phyloP scores from a whole-genome alignment of 352 stramenopile genomes.

The Thalassiosira hispida region DNA sequence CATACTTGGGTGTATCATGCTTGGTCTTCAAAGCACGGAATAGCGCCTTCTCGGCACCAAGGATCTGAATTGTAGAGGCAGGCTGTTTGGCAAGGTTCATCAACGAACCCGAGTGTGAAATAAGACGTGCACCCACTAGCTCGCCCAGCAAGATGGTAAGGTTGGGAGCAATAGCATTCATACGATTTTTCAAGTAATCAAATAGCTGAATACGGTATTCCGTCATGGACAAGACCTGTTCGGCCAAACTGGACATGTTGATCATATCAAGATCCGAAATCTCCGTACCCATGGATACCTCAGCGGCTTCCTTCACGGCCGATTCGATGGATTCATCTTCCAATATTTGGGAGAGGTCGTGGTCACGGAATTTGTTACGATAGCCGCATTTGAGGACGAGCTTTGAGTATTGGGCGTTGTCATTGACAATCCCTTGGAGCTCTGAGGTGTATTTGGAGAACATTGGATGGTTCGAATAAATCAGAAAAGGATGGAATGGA shows the following conservation, averaged over 20 bases:
- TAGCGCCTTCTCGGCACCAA: conserved; percentile 99
- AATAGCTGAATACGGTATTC: conserved; percentile 96
- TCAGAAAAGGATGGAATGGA: no score
- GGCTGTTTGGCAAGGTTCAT: conserved; percentile 99
- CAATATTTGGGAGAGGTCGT: conserved; percentile 91
- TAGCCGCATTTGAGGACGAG: conserved; percentile 89
- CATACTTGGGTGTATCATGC: conserved; percentile 99
- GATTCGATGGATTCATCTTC: conserved; percentile 90
- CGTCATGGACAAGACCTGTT: conserved; percentile 89
- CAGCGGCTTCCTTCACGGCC: conserved; percentile 96
- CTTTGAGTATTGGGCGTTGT: conserved; percentile 99
- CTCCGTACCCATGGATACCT: conserved; percentile 99
- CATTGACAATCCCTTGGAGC: conserved; percentile 96
- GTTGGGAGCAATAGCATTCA: conserved; percentile 99
- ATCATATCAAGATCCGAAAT: conserved; percentile 98
- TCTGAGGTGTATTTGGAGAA: conserved; percentile 84
- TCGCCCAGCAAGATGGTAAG: conserved; percentile 99
- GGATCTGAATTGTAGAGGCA: conserved; percentile 97
- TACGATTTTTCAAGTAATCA: conserved; percentile 99
- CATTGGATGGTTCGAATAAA: background rate
- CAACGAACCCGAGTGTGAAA: conserved; percentile 98
- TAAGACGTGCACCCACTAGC: conserved; percentile 97
- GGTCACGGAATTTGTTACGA: conserved; percentile 91
- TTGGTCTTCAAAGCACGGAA: conserved; percentile 99
- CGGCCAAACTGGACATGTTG: conserved; percentile 91